phyloP scores from a whole-genome alignment of 2,329 filamentous ascomycete species.

The Ambrosiella xylebori region DNA sequence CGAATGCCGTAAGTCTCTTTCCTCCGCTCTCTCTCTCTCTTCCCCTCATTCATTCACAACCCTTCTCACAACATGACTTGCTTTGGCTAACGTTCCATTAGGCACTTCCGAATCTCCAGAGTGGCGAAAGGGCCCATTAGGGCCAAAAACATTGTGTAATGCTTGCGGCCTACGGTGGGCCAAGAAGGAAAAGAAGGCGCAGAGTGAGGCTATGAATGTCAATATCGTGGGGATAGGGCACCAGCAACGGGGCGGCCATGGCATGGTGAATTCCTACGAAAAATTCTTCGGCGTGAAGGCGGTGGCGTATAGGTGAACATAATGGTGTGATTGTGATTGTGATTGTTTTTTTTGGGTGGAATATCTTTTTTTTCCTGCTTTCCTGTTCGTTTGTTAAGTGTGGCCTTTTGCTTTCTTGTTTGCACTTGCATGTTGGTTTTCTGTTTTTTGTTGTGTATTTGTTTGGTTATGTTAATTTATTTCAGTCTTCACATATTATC shows the following conservation, averaged over 20 bases:
- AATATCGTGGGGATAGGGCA: background rate
- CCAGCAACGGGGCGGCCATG: background rate
- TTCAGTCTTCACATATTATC: background rate
- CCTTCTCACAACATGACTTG: background rate
- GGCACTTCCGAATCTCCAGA: constrained; percentile 80
- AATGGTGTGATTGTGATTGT: no score
- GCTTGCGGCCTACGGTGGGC: constrained; percentile 68
- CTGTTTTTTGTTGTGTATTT: background rate
- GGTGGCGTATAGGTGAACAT: no score
- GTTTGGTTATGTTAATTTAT: background rate
- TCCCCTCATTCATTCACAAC: background rate
- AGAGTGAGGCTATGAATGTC: background rate
- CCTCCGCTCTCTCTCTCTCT: background rate
- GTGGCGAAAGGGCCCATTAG: constrained; percentile 85
- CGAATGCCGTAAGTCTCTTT: constrained; percentile 55
- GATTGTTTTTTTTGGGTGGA: background rate
- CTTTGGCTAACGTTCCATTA: constrained; percentile 18
- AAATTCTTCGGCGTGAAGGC: background rate
- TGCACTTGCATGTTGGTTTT: background rate
- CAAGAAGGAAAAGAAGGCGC: constrained; percentile 62
- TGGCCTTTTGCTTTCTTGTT: background rate
- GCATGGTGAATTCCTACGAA: background rate
- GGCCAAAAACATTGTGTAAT: constrained; percentile 90
- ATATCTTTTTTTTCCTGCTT: background rate
- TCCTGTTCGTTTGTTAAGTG: background rate